These are phyloP conservation scores for Camelina sativa DNA, from an alignment of 345 rosid genomes.

Conservation along the genomic window DNA sequence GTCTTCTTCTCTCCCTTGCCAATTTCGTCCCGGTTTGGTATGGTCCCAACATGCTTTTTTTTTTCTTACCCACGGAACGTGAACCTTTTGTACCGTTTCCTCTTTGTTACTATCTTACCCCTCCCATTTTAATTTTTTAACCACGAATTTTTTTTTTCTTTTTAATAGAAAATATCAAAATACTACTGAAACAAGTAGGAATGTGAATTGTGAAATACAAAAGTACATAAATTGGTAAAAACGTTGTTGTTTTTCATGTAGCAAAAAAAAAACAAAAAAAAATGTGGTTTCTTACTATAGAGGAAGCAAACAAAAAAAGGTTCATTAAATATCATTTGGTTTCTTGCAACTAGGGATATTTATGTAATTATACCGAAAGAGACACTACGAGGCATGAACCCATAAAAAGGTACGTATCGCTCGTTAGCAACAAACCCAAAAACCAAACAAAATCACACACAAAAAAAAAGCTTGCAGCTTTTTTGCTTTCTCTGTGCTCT, in stretches of 20 bases:
- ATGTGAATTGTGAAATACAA: neutral
- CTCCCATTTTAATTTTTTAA: neutral
- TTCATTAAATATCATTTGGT: neutral
- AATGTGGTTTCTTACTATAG: neutral
- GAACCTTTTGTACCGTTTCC: slow-evolving; percentile 30
- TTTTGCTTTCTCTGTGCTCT: slow-evolving; percentile 24
- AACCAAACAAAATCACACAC: too few species aligned
- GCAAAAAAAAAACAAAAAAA: neutral
- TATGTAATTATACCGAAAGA: neutral
- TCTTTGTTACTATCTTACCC: slow-evolving; percentile 28
- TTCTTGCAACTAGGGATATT: neutral
- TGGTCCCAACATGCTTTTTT: slow-evolving; percentile 44
- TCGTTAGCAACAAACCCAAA: slow-evolving; percentile 43
- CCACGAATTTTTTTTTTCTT: neutral
- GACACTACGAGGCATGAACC: slow-evolving; percentile 15
- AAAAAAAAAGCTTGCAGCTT: slow-evolving; percentile 15
- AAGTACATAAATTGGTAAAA: neutral
- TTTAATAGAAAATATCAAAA: too few species aligned
- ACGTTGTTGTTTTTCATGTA: neutral
- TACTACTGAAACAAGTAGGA: neutral
- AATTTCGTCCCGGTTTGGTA: slow-evolving; percentile 10
- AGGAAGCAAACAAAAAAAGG: neutral
- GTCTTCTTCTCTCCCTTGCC: slow-evolving; percentile 25
- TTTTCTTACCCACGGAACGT: slow-evolving; percentile 45
- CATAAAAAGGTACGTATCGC: slow-evolving; percentile 40